phyloP scores from a whole-genome alignment of 768 basidiomycete species.

The Lentinula sp. region DNA sequence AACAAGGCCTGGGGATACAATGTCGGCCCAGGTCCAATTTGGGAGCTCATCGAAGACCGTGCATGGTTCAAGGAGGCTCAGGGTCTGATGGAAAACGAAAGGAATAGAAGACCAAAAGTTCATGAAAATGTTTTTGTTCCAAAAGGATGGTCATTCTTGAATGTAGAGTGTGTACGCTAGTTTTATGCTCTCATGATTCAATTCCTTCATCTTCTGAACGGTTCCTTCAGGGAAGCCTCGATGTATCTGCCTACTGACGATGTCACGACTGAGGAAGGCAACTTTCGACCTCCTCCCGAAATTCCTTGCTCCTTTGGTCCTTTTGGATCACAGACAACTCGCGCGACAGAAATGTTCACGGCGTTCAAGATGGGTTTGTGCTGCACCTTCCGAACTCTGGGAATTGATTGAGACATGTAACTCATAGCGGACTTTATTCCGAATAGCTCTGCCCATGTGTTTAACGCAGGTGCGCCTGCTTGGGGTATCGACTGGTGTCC shows the following conservation, averaged over 20 bases:
- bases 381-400: neutral
- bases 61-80: conserved; percentile 69
- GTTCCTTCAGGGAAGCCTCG: conserved; percentile 40
- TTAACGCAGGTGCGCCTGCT: conserved; percentile 87
- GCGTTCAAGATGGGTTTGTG: conserved; percentile 51
- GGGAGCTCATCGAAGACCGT: conserved; percentile 75
- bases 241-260: conserved; percentile 55
- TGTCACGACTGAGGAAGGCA: conserved; percentile 43
- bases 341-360: conserved; percentile 50
- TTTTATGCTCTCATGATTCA: neutral
- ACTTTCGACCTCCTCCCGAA: conserved; percentile 44
- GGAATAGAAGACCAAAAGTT: conserved; percentile 52
- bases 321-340: conserved; percentile 41
- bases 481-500: conserved; percentile 96
- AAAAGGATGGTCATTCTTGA: conserved; percentile 40
- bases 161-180: conserved; percentile 35
- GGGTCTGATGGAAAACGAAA: conserved; percentile 35
- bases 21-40: conserved; percentile 69
- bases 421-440: conserved; percentile 52
- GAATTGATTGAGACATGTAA: neutral
- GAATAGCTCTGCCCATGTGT: conserved; percentile 58
- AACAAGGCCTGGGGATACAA: conserved; percentile 71
- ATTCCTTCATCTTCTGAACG: neutral
- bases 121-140: conserved; percentile 37
- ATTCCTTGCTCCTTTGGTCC: conserved; percentile 66